Evolutionary conservation across 371 early-diverging fungal genomes (phyloP).

Genomic region (Rhizopus stolonifer): DNA sequence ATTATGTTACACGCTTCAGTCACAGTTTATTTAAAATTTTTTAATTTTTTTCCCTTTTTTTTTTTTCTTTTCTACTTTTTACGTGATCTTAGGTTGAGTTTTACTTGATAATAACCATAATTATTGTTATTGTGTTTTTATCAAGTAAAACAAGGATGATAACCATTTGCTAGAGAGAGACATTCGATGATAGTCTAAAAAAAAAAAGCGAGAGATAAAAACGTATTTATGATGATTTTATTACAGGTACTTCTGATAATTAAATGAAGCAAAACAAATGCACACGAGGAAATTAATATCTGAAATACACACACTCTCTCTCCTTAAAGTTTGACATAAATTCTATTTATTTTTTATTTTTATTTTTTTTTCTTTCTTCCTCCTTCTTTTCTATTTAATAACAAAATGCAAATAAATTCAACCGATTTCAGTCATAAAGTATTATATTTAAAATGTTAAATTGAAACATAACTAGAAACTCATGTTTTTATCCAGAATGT

Average conservation of each 20-base stretch:
- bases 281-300: slow-evolving; percentile 1
- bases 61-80: neutral
- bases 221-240: neutral
- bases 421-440: neutral
- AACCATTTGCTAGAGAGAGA: neutral
- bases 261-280: neutral
- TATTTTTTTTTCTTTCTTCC: neutral
- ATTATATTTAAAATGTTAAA: neutral
- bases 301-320: neutral
- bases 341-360: neutral
- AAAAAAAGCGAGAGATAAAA: neutral
- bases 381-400: neutral
- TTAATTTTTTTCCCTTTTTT: neutral
- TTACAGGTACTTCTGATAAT: slow-evolving; percentile 1
- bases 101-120: slow-evolving; percentile 7
- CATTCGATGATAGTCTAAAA: neutral
- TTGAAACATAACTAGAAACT: too few species aligned
- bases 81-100: neutral
- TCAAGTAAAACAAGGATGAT: neutral
- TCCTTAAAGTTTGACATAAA: slow-evolving; percentile 3
- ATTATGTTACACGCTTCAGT: too few species aligned
- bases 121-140: slow-evolving; percentile 3
- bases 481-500: slow-evolving; percentile 15
- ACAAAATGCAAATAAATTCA: slow-evolving; percentile 1
- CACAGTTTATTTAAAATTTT: too few species aligned